Evolutionary conservation across 257 asterid species (phyloP).

Genomic region (Euphrasia confusa): DNA sequence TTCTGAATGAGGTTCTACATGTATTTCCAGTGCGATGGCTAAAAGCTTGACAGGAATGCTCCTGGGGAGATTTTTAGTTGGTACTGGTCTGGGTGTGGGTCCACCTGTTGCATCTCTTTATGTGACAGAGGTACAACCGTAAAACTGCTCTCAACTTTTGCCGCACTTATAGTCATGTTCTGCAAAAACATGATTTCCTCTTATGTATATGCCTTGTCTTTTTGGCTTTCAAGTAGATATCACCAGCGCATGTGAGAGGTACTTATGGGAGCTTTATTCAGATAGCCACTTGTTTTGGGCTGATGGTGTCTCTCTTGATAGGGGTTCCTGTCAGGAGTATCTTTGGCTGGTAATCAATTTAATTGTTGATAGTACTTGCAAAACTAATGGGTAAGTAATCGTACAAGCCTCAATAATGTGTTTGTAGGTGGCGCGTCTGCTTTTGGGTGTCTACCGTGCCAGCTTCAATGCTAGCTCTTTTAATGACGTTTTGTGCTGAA

Average conservation of each 20-base stretch:
- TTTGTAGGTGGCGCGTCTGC: constrained; percentile 88
- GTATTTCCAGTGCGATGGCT: constrained; percentile 64
- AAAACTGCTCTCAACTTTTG: constrained; percentile 18
- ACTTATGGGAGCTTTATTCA: constrained; percentile 91
- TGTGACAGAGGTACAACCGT: constrained; percentile 79
- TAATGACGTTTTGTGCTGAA: constrained; percentile 84
- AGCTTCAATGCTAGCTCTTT: constrained; percentile 60
- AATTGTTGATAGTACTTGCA: constrained; percentile 9
- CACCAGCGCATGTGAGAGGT: constrained; percentile 93
- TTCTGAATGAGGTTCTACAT: constrained; percentile 23
- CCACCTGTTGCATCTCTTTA: constrained; percentile 93
- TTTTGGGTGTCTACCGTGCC: constrained; percentile 82
- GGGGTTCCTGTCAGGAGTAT: constrained; percentile 76
- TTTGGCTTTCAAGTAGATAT: constrained; percentile 46
- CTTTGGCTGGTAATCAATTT: constrained; percentile 63
- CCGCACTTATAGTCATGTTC: constrained; percentile 13
- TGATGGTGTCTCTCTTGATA: constrained; percentile 59
- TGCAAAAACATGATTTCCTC: constrained; percentile 5
- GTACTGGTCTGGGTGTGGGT: constrained; percentile 84
- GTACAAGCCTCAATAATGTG: constrained; percentile 25
- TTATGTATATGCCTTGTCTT: constrained; percentile 12
- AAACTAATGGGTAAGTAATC: constrained; percentile 7
- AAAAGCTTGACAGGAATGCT: constrained; percentile 71
- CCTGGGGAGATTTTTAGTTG: constrained; percentile 77
- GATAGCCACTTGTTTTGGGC: constrained; percentile 81